Percentiles rank a stretch among this genome's conserved stretches.
Evolutionary conservation across 192 early-diverging fungal genomes (phyloP).

Genomic region (Linnemannia elongata): DNA sequence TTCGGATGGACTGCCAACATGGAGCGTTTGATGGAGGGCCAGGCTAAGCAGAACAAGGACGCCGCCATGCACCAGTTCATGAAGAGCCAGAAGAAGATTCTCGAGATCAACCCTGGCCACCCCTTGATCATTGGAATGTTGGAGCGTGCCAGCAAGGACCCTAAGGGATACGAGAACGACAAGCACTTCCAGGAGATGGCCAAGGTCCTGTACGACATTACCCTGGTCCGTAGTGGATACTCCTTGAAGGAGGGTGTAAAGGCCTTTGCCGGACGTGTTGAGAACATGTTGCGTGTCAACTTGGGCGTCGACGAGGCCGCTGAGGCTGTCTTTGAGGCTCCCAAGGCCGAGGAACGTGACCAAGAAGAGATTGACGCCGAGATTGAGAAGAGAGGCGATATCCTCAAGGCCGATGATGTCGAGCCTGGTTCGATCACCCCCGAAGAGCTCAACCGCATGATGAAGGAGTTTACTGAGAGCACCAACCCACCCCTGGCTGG

Average conservation of each 20-base stretch:
- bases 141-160: slow-evolving; percentile 61
- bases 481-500: slow-evolving; percentile 42
- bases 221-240: slow-evolving; percentile 73
- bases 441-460: slow-evolving; percentile 52
- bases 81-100: slow-evolving; percentile 71
- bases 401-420: slow-evolving; percentile 40
- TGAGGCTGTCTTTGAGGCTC: slow-evolving; percentile 56
- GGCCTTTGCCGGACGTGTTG: slow-evolving; percentile 66
- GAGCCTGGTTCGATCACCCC: slow-evolving; percentile 40
- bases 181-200: slow-evolving; percentile 62
- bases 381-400: slow-evolving; percentile 43
- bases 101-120: slow-evolving; percentile 79
- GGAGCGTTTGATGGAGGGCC: slow-evolving; percentile 70
- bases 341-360: slow-evolving; percentile 45
- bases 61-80: slow-evolving; percentile 62
- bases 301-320: slow-evolving; percentile 61
- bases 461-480: slow-evolving; percentile 52
- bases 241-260: slow-evolving; percentile 65
- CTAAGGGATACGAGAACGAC: slow-evolving; percentile 54
- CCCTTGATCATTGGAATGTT: slow-evolving; percentile 71
- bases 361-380: slow-evolving; percentile 49
- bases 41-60: slow-evolving; percentile 66
- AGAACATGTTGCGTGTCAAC: slow-evolving; percentile 66
- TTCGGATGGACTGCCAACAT: slow-evolving; percentile 77
- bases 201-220: slow-evolving; percentile 74